Evolutionary conservation across 345 rosid genomes (phyloP).

Genomic region (Populus deltoides): DNA sequence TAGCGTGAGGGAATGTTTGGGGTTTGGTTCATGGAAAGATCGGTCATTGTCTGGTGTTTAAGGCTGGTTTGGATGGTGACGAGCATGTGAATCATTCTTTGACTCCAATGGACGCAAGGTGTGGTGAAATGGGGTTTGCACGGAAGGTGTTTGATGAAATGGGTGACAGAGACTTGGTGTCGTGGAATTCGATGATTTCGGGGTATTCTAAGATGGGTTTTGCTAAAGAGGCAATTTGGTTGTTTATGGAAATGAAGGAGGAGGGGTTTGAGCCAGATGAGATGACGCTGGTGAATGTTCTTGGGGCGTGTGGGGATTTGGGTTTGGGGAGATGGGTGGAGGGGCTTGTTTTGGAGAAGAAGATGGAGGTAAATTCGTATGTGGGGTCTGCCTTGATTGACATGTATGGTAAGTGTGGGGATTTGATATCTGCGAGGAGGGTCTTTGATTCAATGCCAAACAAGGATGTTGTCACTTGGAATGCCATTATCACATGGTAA

Average conservation of each 20-base stretch:
- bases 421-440: constrained; percentile 63
- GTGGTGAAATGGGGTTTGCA: constrained; percentile 27
- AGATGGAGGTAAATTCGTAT: no score
- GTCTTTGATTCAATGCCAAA: constrained; percentile 57
- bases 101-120: constrained; percentile 13
- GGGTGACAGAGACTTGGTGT: no score
- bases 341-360: no score
- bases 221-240: no score
- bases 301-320: no score
- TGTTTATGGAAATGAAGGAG: constrained; percentile 1
- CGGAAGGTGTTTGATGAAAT: background rate
- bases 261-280: no score
- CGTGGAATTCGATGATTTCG: no score
- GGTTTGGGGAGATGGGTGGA: no score
- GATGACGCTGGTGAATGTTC: no score
- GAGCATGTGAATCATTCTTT: no score
- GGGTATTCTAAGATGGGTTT: no score
- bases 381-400: no score
- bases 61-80: constrained; percentile 44
- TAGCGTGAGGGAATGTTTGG: constrained; percentile 53
- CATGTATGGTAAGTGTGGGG: constrained; percentile 39
- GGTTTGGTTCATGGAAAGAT: constrained; percentile 46
- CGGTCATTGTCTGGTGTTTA: constrained; percentile 57
- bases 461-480: constrained; percentile 76
- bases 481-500: constrained; percentile 86